phyloP scores from a whole-genome alignment of 345 rosid species.

The Boechera divaricarpa region DNA sequence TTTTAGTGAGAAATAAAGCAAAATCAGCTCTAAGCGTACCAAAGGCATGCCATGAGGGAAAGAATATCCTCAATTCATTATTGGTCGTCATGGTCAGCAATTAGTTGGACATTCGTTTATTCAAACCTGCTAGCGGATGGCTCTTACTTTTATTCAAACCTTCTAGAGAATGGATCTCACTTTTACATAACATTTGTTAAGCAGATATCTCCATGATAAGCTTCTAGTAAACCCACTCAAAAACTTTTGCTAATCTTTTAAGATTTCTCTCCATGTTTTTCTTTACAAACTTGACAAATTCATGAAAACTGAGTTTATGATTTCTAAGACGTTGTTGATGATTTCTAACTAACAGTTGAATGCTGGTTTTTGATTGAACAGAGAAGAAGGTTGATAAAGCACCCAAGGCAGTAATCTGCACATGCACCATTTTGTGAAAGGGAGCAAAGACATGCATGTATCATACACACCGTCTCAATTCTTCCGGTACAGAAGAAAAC shows the following conservation, averaged over 20 bases:
- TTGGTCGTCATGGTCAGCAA: conserved; percentile 7
- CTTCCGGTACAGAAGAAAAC: conserved; percentile 53
- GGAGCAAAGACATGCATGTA: conserved; percentile 33
- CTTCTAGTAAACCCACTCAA: neutral
- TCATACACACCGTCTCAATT: conserved; percentile 40
- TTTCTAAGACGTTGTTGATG: neutral
- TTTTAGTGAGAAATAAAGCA: neutral
- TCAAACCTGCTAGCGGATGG: neutral
- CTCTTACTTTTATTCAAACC: neutral
- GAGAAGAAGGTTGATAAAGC: conserved; percentile 85
- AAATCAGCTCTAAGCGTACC: neutral
- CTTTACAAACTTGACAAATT: neutral
- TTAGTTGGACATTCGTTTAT: conserved; percentile 11
- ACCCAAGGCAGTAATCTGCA: conserved; percentile 74
- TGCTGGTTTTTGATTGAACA: conserved; percentile 50
- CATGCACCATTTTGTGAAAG: conserved; percentile 81
- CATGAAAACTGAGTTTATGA: conserved; percentile 10
- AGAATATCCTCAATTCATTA: conserved; percentile 8
- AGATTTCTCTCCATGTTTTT: neutral
- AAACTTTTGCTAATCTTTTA: conserved; percentile 6
- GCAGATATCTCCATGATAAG: neutral
- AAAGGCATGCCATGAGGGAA: conserved; percentile 11
- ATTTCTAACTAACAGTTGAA: neutral
- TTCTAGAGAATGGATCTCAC: conserved; percentile 9
- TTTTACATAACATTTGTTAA: neutral